These are phyloP conservation scores for Nasturtium officinale DNA, from an alignment of 345 rosid genomes.

Conservation along the genomic window DNA sequence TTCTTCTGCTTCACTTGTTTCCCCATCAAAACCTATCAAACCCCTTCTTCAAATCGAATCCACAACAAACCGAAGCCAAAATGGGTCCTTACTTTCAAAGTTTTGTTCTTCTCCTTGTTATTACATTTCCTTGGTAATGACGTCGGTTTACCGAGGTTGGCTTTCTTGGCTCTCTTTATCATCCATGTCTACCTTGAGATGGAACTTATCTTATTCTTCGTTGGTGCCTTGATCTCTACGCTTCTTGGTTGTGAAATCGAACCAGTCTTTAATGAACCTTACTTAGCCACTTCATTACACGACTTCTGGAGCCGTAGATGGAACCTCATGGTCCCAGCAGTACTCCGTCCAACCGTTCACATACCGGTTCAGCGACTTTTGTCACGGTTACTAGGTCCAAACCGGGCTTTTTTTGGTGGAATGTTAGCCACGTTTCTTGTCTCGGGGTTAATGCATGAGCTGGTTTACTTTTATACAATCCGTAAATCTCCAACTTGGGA, in stretches of 20 bases:
- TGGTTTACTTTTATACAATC: conserved; percentile 50
- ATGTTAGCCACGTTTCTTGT: conserved; percentile 53
- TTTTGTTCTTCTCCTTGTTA: conserved; percentile 32
- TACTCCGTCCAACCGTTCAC: conserved; percentile 60
- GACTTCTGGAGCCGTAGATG: conserved; percentile 86
- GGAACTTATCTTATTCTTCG: conserved; percentile 46
- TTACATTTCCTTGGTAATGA: conserved; percentile 16
- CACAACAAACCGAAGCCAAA: conserved; percentile 19
- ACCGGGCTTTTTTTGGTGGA: conserved; percentile 43
- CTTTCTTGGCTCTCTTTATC: conserved; percentile 25
- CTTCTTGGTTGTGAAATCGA: conserved; percentile 57
- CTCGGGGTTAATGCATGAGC: conserved; percentile 72
- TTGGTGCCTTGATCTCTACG: conserved; percentile 44
- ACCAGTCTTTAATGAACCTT: conserved; percentile 69
- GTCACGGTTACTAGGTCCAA: conserved; percentile 27
- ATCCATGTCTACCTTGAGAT: conserved; percentile 49
- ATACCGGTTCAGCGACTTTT: conserved; percentile 45
- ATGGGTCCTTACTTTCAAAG: conserved; percentile 43
- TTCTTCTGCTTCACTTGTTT: conserved; percentile 47
- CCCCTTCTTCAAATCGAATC: conserved; percentile 25
- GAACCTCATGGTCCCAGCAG: conserved; percentile 62
- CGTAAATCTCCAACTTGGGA: conserved; percentile 70
- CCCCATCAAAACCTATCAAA: conserved; percentile 49
- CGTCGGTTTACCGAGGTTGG: neutral
- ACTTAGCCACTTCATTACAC: conserved; percentile 67